phyloP scores from a whole-genome alignment of 495 filamentous ascomycete genomes.

The Tetracladium marchalianum region DNA sequence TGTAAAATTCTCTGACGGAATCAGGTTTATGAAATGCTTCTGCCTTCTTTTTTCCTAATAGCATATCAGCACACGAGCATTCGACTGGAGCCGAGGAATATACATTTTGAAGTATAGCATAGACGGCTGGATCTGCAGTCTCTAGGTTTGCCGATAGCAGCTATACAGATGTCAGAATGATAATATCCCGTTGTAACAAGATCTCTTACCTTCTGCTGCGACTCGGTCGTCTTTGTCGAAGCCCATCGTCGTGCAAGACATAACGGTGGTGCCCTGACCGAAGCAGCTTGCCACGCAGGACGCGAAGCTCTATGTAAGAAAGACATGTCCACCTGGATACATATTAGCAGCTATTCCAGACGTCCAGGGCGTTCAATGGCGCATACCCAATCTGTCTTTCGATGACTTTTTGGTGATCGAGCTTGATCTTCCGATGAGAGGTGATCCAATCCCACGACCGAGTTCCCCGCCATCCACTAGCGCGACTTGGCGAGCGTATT shows the following conservation, averaged over 20 bases:
- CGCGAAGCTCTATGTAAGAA: slow-evolving; percentile 17
- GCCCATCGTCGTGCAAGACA: slow-evolving; percentile 29
- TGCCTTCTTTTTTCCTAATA: slow-evolving; percentile 84
- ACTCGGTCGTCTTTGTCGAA: slow-evolving; percentile 41
- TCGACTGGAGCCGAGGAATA: slow-evolving; percentile 6
- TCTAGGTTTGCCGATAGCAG: slow-evolving; percentile 69
- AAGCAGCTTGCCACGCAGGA: slow-evolving; percentile 11
- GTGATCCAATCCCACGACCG: too few relatives aligned
- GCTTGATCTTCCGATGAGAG: not conserved
- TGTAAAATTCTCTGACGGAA: slow-evolving; percentile 98
- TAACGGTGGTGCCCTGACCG: slow-evolving; percentile 10
- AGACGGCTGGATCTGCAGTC: slow-evolving; percentile 79
- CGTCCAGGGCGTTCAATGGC: not conserved
- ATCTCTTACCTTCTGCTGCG: slow-evolving; percentile 51
- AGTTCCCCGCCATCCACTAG: not conserved
- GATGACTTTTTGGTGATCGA: not conserved
- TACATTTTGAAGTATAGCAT: slow-evolving; percentile 84
- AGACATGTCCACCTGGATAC: slow-evolving; percentile 17
- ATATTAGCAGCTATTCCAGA: not conserved
- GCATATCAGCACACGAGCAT: slow-evolving; percentile 1
- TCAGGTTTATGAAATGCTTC: slow-evolving; percentile 97
- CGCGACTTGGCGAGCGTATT: not conserved
- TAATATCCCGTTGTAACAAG: not conserved
- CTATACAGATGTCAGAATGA: slow-evolving; percentile 31
- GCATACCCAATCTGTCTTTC: not conserved